Conservation (phyloP, 805 yeast species). For the Wickerhamomyces silvicola region DNA sequence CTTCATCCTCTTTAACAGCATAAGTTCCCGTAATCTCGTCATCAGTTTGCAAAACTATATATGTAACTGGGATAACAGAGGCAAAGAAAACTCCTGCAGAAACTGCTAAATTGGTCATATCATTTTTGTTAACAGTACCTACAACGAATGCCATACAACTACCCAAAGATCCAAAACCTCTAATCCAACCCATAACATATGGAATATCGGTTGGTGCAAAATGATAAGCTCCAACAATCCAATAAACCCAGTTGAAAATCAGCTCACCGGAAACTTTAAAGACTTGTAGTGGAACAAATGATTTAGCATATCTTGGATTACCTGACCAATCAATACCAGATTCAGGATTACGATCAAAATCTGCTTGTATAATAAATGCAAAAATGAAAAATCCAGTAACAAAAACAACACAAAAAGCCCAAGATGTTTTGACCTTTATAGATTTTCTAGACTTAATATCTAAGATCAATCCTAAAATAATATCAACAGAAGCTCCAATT, state of each 20-base stretch:
- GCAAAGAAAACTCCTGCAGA: slow-evolving; percentile 20
- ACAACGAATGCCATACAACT: slow-evolving; percentile 15
- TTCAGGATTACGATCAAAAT: slow-evolving; percentile 8
- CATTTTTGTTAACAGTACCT: slow-evolving; percentile 19
- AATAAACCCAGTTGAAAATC: slow-evolving; percentile 21
- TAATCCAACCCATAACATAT: slow-evolving; percentile 17
- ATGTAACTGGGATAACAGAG: slow-evolving; percentile 7
- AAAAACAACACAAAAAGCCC: slow-evolving; percentile 8
- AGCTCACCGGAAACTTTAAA: slow-evolving; percentile 20
- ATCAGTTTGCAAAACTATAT: slow-evolving; percentile 4
- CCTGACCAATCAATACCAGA: slow-evolving; percentile 17
- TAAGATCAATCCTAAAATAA: slow-evolving; percentile 13
- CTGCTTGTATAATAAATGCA: slow-evolving; percentile 11
- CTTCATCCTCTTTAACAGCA: too few relatives aligned
- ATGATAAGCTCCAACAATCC: slow-evolving; percentile 20
- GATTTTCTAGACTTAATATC: slow-evolving; percentile 11
- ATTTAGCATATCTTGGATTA: slow-evolving; percentile 9
- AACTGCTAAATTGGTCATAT: slow-evolving; percentile 21
- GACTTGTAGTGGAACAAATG: slow-evolving; percentile 19
- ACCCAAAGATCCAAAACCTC: slow-evolving; percentile 21
- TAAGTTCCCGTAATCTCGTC: too few relatives aligned
- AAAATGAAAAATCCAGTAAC: slow-evolving; percentile 17
- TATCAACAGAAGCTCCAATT: slow-evolving; percentile 13
- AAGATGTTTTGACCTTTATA: slow-evolving; percentile 13
- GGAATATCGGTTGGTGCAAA: slow-evolving; percentile 16